These are phyloP conservation scores for Lentinula sp. DNA, from an alignment of 768 basidiomycete species.

Conservation along the genomic window DNA sequence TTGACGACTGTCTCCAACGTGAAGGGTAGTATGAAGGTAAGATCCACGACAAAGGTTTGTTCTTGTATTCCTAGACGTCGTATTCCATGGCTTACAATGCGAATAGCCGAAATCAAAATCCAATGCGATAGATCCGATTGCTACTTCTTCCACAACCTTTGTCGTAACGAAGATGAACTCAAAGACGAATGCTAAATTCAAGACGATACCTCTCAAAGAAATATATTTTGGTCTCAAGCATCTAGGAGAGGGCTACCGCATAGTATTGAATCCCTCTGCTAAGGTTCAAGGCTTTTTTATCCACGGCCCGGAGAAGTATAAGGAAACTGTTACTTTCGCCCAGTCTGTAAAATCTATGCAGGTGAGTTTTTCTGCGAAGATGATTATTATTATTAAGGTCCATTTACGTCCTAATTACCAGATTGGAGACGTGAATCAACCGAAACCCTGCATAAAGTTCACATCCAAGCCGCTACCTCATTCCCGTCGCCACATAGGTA, in stretches of 20 bases:
- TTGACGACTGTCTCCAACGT: background rate
- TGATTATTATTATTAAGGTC: too few species aligned
- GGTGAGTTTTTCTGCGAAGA: background rate
- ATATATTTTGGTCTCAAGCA: slow-evolving; percentile 18
- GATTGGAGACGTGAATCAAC: background rate
- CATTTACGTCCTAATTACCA: background rate
- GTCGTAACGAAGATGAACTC: background rate
- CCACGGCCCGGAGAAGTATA: background rate
- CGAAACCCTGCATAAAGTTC: background rate
- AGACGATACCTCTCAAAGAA: slow-evolving; percentile 14
- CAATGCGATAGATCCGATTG: background rate
- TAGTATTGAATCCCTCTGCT: background rate
- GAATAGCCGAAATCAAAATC: background rate
- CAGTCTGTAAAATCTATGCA: background rate
- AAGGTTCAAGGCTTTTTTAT: background rate
- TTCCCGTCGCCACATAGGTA: background rate
- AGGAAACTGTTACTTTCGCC: background rate
- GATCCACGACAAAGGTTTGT: background rate
- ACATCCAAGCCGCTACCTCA: background rate
- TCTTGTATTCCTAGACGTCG: background rate
- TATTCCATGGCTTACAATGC: background rate
- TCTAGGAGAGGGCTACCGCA: slow-evolving; percentile 8
- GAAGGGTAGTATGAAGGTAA: background rate
- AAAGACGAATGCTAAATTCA: background rate
- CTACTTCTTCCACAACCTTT: background rate